Conservation (phyloP, 495 filamentous ascomycete species). For the Xylaria scruposa region DNA sequence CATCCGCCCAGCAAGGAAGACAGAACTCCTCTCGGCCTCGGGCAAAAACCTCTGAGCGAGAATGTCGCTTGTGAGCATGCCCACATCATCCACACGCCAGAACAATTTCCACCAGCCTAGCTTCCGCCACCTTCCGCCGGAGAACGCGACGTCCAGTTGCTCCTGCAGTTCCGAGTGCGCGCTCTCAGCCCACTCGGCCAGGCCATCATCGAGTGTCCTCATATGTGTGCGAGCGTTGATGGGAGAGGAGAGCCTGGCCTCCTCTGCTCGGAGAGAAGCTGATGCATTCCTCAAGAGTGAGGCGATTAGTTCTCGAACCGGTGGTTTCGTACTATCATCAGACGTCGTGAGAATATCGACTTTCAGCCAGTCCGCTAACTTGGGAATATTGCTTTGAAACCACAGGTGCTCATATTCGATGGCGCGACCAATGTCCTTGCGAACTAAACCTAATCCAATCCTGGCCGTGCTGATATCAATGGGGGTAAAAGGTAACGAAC, state of each 20-base stretch:
- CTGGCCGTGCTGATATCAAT: conserved; percentile 55
- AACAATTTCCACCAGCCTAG: conserved; percentile 94
- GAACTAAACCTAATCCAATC: conserved; percentile 68
- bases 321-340: conserved; percentile 59
- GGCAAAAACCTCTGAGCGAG: conserved; percentile 75
- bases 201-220: conserved; percentile 58
- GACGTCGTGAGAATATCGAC: conserved; percentile 51
- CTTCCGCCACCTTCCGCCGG: conserved; percentile 71
- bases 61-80: conserved; percentile 78
- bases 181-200: conserved; percentile 75
- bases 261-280: conserved; percentile 57
- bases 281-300: conserved; percentile 69
- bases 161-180: conserved; percentile 84
- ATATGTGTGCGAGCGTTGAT: conserved; percentile 52
- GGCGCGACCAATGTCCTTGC: conserved; percentile 70
- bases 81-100: conserved; percentile 92
- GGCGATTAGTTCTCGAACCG: conserved; percentile 67
- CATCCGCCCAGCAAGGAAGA: conserved; percentile 83
- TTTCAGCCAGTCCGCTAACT: conserved; percentile 71
- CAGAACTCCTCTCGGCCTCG: conserved; percentile 72
- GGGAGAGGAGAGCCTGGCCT: conserved; percentile 46
- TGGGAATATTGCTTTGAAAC: conserved; percentile 71
- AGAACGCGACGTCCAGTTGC: conserved; percentile 76
- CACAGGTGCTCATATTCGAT: conserved; percentile 74
- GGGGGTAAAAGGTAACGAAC: conserved; percentile 42